Percentiles rank a stretch among this genome's conserved stretches.
Evolutionary conservation across 2,329 filamentous ascomycete species (phyloP).

Genomic region (Daldinia sp.): DNA sequence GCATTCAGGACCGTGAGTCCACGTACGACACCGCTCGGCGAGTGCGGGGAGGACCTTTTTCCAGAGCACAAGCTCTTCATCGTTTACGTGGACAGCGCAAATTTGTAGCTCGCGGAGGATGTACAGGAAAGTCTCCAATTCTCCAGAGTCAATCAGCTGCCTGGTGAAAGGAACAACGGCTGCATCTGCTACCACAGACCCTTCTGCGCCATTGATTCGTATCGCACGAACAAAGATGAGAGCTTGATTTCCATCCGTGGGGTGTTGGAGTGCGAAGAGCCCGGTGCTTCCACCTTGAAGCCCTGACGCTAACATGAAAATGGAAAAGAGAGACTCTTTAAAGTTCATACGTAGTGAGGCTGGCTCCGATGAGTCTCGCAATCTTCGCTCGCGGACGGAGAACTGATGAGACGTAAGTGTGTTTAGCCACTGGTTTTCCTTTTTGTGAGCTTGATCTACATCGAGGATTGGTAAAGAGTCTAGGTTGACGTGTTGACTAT

Average conservation of each 20-base stretch:
- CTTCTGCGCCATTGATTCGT: conserved; percentile 54
- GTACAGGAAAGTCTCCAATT: conserved; percentile 52
- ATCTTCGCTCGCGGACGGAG: conserved; percentile 51
- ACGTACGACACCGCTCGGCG: conserved; percentile 59
- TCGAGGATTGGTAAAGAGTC: conserved; percentile 55
- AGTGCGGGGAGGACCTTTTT: conserved; percentile 55
- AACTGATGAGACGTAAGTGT: conserved; percentile 52
- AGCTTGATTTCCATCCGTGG: conserved; percentile 41
- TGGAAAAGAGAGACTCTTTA: conserved; percentile 58
- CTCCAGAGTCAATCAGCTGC: conserved; percentile 44
- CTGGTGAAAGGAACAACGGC: conserved; percentile 56
- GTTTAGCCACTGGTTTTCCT: conserved; percentile 50
- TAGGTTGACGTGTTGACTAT: conserved; percentile 55
- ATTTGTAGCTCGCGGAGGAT: conserved; percentile 47
- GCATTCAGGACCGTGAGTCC: conserved; percentile 53
- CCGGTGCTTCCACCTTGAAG: conserved; percentile 56
- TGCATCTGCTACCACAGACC: conserved; percentile 56
- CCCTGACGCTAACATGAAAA: conserved; percentile 57
- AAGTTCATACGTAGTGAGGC: conserved; percentile 53
- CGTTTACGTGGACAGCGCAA: conserved; percentile 52
- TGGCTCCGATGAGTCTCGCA: conserved; percentile 45
- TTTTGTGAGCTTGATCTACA: conserved; percentile 45
- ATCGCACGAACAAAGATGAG: conserved; percentile 54
- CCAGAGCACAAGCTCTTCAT: conserved; percentile 66
- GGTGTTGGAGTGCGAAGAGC: conserved; percentile 54